A percentile compares a stretch with the other conserved stretches of the same genome.
These are phyloP conservation scores for Hyphodiscus sp. DNA, from an alignment of 2,329 filamentous ascomycete genomes.

Conservation along the genomic window DNA sequence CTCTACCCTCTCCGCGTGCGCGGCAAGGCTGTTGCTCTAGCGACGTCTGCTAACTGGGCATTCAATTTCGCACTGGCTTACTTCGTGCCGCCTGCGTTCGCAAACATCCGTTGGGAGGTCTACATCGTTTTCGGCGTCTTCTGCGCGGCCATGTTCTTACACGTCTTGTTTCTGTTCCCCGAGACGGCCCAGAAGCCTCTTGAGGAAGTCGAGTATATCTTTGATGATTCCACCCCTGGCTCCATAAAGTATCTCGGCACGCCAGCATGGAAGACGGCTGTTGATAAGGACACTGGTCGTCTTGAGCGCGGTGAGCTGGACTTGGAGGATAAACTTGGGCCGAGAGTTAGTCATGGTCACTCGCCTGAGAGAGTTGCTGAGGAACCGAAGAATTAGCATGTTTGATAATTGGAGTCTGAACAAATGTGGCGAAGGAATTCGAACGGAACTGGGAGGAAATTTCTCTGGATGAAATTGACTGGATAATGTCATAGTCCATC, in stretches of 20 bases:
- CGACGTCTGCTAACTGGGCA: slow-evolving; percentile 45
- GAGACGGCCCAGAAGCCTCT: slow-evolving; percentile 50
- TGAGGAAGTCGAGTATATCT: slow-evolving; percentile 46
- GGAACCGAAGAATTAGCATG: not conserved
- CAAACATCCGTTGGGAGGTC: slow-evolving; percentile 42
- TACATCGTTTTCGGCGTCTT: slow-evolving; percentile 49
- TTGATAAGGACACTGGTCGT: slow-evolving; percentile 17
- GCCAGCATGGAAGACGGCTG: slow-evolving; percentile 26
- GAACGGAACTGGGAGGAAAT: not conserved
- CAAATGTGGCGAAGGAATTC: no score
- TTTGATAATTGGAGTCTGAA: not conserved
- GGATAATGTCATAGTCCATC: no score
- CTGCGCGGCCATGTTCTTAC: slow-evolving; percentile 42
- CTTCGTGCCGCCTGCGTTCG: slow-evolving; percentile 41
- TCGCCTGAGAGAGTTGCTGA: slow-evolving; percentile 1
- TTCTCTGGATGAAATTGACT: no score
- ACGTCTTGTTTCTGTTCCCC: slow-evolving; percentile 49
- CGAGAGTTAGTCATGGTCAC: slow-evolving; percentile 1
- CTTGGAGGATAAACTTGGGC: slow-evolving; percentile 22
- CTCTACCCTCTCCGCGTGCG: slow-evolving; percentile 42
- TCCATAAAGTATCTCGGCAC: slow-evolving; percentile 24
- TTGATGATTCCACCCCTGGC: slow-evolving; percentile 31
- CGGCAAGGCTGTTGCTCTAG: slow-evolving; percentile 47
- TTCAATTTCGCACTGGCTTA: slow-evolving; percentile 45
- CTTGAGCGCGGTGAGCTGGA: slow-evolving; percentile 26